These are phyloP conservation scores for Chrysanthemum seticuspe DNA, from an alignment of 129 eudicot species.

Conservation along the genomic window DNA sequence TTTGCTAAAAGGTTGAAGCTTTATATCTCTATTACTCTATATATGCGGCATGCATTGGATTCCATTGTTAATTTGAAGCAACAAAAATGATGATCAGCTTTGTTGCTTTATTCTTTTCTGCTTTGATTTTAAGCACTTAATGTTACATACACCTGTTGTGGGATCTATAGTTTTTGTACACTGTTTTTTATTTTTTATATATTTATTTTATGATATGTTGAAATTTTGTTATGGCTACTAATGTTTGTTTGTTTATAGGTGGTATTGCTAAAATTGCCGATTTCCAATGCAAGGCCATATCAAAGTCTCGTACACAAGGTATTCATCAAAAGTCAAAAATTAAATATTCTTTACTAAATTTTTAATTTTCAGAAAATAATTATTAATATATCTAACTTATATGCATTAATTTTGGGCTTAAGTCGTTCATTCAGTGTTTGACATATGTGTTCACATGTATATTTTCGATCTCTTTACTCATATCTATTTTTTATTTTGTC, in stretches of 20 bases:
- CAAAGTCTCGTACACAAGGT: slow-evolving; percentile 63
- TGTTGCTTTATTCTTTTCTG: slow-evolving; percentile 33
- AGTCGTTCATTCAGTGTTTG: no score
- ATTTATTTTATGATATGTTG: not conserved
- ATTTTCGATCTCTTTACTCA: no score
- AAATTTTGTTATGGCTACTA: not conserved
- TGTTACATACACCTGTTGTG: not conserved
- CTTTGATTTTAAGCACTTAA: slow-evolving; percentile 31
- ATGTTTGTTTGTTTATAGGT: slow-evolving; percentile 20
- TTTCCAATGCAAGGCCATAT: slow-evolving; percentile 51
- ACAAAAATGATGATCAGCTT: slow-evolving; percentile 12
- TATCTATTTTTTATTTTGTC: no score
- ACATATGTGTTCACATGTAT: no score
- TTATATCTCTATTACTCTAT: slow-evolving; percentile 6
- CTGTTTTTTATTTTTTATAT: not conserved
- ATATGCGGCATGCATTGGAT: slow-evolving; percentile 34
- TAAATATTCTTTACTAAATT: not conserved
- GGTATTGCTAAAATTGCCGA: slow-evolving; percentile 4
- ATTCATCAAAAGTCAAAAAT: not conserved
- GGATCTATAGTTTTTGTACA: not conserved
- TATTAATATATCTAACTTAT: not conserved
- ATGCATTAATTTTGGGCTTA: no score
- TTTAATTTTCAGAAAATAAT: not conserved
- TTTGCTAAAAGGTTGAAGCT: not conserved
- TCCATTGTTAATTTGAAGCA: slow-evolving; percentile 32